Base-by-base conservation (phyloP, 257 asterid species). In the Petrea volubilis region DNA sequence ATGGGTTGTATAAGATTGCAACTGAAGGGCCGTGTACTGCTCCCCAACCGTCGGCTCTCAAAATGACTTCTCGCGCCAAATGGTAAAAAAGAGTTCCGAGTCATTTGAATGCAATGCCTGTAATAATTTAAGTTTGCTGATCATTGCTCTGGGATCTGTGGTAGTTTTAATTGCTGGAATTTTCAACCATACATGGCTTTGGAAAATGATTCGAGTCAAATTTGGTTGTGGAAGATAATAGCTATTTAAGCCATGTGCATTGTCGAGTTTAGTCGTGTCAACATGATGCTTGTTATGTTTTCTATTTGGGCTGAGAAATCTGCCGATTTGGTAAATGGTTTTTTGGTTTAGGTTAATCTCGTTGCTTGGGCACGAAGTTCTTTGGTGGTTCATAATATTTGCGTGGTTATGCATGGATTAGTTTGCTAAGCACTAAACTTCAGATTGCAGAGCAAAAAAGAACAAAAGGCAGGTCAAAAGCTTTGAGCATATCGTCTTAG, bases 1-100 rank as follows among this genome's bases (percentile, higher is more conserved):
- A 95, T 61, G 97, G 87, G 10, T 64, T 90, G 73, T 95, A 92
- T 73, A 95, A 95, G 91, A 95, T 95, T 71, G 99, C 98, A 7
- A 92, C 96, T 3, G 99, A 95, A 83, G 99, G 99, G 4, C 99
- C 98, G 1, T 86, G 91, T 29, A 74, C 85, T 13, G 76, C 82
- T 50, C 96, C 99, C 0, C 97, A 90, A 80, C 99, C 99, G 6
- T 95, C 99, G 0, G 86, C 98, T 34, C 86, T 95, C 38, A 95
- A 92, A 83, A 87, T 95, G 91, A 87, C 98, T 29, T 95, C 99
- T 41, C 97, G 97, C 68, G 98, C 99, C 20, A 95, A 95, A 75
- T 95, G 99, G 99, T 95, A 79, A 74, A 10, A 11, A 40, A 33
- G 55, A 55, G 38, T 3, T 64, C 27, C 4, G 6, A 14, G 61